A percentile compares a stretch with the other conserved stretches of the same genome.
Evolutionary conservation across 2,329 filamentous ascomycete genomes (phyloP).

Genomic region (Fusarium cicatricum): DNA sequence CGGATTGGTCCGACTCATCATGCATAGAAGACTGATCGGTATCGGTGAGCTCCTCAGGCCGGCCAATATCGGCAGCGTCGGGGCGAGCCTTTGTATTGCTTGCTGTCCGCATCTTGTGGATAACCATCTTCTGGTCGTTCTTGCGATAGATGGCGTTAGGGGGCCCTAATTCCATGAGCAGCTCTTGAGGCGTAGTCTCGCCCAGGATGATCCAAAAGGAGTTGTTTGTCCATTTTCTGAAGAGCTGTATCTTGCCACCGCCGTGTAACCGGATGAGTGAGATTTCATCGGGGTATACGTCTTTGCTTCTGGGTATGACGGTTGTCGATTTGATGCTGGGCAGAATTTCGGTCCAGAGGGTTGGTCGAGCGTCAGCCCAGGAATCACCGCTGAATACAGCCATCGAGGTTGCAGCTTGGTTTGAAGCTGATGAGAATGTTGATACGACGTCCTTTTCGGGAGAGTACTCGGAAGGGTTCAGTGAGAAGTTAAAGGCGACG

Average conservation of each 20-base stretch:
- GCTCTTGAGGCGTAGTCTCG: slow-evolving; percentile 89
- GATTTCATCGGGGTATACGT: slow-evolving; percentile 87
- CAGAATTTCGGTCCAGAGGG: slow-evolving; percentile 78
- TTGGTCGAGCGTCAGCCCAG: slow-evolving; percentile 83
- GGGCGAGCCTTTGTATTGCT: slow-evolving; percentile 61
- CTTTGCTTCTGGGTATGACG: slow-evolving; percentile 74
- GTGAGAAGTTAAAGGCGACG: slow-evolving; percentile 89
- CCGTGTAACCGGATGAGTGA: slow-evolving; percentile 82
- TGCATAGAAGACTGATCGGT: slow-evolving; percentile 79
- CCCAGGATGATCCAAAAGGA: slow-evolving; percentile 79
- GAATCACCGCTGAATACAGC: slow-evolving; percentile 90
- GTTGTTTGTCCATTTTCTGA: slow-evolving; percentile 73
- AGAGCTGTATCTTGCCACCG: slow-evolving; percentile 79
- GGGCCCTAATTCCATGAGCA: slow-evolving; percentile 89
- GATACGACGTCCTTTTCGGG: slow-evolving; percentile 83
- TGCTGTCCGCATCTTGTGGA: slow-evolving; percentile 72
- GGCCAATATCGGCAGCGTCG: slow-evolving; percentile 52
- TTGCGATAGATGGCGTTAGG: slow-evolving; percentile 95
- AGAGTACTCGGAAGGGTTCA: slow-evolving; percentile 78
- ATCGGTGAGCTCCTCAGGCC: slow-evolving; percentile 69
- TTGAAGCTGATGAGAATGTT: slow-evolving; percentile 79
- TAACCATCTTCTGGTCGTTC: slow-evolving; percentile 86
- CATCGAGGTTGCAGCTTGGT: slow-evolving; percentile 82
- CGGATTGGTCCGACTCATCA: slow-evolving; percentile 73
- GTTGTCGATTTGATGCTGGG: slow-evolving; percentile 77